phyloP scores from a whole-genome alignment of 768 basidiomycete species.

The Macrocybe gigantea region DNA sequence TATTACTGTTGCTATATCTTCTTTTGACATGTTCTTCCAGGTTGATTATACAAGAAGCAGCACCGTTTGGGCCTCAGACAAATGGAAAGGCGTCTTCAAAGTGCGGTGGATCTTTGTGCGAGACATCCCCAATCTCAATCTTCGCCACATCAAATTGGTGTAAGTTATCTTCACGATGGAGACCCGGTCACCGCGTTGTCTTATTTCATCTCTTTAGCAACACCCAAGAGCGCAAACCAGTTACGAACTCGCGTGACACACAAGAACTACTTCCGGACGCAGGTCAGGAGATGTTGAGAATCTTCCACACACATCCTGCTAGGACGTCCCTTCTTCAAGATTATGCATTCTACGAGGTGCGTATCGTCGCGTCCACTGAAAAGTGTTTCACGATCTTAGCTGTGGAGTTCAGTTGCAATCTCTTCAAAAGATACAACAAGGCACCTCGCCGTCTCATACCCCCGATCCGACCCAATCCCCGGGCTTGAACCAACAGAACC shows the following conservation, averaged over 20 bases:
- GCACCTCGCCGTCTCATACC: slow-evolving; percentile 30
- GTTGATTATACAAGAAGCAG: slow-evolving; percentile 93
- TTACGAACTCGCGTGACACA: slow-evolving; percentile 96
- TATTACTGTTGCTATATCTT: neutral
- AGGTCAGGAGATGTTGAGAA: slow-evolving; percentile 93
- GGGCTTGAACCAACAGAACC: slow-evolving; percentile 37
- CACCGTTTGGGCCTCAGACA: slow-evolving; percentile 98
- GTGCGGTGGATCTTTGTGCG: slow-evolving; percentile 97
- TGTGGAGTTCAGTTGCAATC: slow-evolving; percentile 59
- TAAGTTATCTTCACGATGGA: slow-evolving; percentile 25
- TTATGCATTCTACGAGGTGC: slow-evolving; percentile 86
- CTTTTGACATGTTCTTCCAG: slow-evolving; percentile 20
- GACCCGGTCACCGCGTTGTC: slow-evolving; percentile 3
- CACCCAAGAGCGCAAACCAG: slow-evolving; percentile 96
- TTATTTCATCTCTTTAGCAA: slow-evolving; percentile 48
- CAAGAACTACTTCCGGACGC: slow-evolving; percentile 96
- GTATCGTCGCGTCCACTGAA: slow-evolving; percentile 9
- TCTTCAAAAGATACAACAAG: slow-evolving; percentile 64
- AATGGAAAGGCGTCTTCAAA: slow-evolving; percentile 99
- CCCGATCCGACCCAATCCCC: slow-evolving; percentile 32
- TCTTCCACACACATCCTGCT: slow-evolving; percentile 90
- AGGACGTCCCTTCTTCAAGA: slow-evolving; percentile 92
- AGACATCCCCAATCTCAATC: slow-evolving; percentile 85
- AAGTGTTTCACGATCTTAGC: neutral
- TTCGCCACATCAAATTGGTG: slow-evolving; percentile 88